Conservation (phyloP, 768 basidiomycete species). For the Mrakia blollopis region DNA sequence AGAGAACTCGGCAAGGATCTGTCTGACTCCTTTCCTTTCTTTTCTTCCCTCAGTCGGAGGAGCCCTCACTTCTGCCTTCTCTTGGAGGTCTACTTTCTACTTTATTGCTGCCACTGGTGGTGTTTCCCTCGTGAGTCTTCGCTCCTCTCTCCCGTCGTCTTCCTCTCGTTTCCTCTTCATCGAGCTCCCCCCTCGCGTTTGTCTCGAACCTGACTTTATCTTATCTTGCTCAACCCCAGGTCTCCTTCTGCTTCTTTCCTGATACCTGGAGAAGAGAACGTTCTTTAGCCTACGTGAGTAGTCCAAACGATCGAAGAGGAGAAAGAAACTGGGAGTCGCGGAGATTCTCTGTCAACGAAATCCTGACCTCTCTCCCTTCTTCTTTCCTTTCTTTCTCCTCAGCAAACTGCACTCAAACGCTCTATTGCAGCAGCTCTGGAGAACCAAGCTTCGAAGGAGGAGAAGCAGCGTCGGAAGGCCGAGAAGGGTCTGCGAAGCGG, state of each 20-base stretch:
- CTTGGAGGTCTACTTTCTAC: conserved; percentile 80
- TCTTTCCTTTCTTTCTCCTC: background rate
- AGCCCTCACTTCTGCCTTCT: conserved; percentile 58
- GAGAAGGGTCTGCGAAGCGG: conserved; percentile 35
- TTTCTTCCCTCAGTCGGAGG: conserved; percentile 45
- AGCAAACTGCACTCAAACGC: conserved; percentile 57
- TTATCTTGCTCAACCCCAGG: background rate
- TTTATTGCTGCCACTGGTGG: conserved; percentile 66
- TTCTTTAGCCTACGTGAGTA: conserved; percentile 59
- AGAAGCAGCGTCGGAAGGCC: conserved; percentile 36
- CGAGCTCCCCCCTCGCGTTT: too few species aligned
- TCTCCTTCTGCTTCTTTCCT: conserved; percentile 28
- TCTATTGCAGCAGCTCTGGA: conserved; percentile 41
- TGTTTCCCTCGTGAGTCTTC: conserved; percentile 47
- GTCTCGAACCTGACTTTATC: background rate
- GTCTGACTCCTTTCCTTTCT: conserved; percentile 33
- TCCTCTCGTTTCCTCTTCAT: background rate
- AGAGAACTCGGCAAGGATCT: too few species aligned
- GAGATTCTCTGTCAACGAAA: background rate
- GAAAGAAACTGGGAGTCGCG: background rate
- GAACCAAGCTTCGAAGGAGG: conserved; percentile 36
- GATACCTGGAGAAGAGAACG: conserved; percentile 46
- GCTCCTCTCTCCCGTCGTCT: too few species aligned
- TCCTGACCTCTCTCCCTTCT: background rate
- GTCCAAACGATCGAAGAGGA: background rate